Evolutionary conservation across 2,329 filamentous ascomycete genomes (phyloP), one percentile per base, ranked within the genome.

Genomic region (Alternaria hordeiaustralica): DNA sequence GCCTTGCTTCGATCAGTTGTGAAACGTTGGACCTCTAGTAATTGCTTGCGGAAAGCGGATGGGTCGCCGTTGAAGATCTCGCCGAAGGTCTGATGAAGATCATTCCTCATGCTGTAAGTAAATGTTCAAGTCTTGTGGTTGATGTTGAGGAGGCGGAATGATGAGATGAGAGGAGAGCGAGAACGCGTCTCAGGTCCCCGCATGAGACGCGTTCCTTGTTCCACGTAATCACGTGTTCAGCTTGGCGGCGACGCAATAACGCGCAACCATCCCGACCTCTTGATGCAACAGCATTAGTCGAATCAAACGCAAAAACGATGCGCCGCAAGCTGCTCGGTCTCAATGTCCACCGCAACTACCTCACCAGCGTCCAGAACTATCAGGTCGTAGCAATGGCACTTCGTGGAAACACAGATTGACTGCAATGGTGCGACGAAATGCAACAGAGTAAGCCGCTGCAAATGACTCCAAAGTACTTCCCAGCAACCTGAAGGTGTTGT

Each of bases 41-140:
- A n/a, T 36, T 72, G 67, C 3, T 58, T 41, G 15, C 62, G 54
- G 6, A 72, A 55, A 5, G 67, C 65, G 1, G 43, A 3, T 6
- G 50, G 49, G 28, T 69, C 58, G 30, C 58, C 49, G 3, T 69
- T 25, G 53, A 70, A 69, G 11, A 72, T 70, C 11, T 71, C 63
- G 5, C 67, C 60, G 30, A 71, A 71, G 0, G 68, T 70, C 33
- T 62, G 44, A 13, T 64, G 13, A 6, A 70, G 53, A 46, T 70
- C 67, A n/a, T 70, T 61, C 23, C 64, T 62, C 68, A 71, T 69
- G 10, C 4, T 20, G 47, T 25, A 13, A 41, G 25, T 43, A 12
- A 13, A 9, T n/a, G 21, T 4, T n/a, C 5, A 9, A 33, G 28
- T 21, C 6, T 10, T 53, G 28, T 20, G 13, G 28, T 3, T 53